These are phyloP conservation scores for Galium porrigens DNA, from an alignment of 305 asterid genomes.

Conservation along the genomic window DNA sequence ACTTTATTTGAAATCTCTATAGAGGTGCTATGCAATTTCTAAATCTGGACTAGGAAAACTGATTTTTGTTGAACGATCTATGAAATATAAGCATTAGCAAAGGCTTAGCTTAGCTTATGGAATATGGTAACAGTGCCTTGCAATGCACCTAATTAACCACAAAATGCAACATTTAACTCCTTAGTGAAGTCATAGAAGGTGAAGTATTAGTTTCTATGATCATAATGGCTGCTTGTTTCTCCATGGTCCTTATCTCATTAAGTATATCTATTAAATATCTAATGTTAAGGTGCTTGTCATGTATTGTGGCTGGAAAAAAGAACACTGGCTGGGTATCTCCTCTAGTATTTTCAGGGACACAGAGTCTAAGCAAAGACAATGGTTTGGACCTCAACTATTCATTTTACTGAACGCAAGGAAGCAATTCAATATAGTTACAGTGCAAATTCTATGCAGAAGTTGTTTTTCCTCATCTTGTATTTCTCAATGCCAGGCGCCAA, in stretches of 20 bases:
- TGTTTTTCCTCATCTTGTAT: conserved; percentile 13
- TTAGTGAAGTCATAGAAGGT: background rate
- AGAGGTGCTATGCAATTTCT: background rate
- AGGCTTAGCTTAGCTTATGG: background rate
- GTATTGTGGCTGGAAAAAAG: background rate
- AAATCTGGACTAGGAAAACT: conserved; percentile 6
- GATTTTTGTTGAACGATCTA: background rate
- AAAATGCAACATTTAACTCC: background rate
- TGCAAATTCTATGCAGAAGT: background rate
- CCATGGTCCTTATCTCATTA: background rate
- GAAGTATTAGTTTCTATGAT: background rate
- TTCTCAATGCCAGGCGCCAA: conserved; percentile 61
- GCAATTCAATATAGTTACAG: background rate
- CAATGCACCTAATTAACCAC: background rate
- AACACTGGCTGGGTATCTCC: background rate
- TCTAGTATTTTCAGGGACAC: background rate
- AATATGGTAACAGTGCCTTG: background rate
- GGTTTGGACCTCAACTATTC: background rate
- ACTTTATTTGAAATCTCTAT: background rate
- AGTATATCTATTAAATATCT: background rate
- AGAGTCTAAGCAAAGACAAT: background rate
- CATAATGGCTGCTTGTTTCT: background rate
- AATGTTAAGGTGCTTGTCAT: background rate
- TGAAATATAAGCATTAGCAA: background rate
- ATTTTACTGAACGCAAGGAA: background rate